Percentiles rank a stretch among this genome's conserved stretches.
Conservation (phyloP, 2,329 filamentous ascomycete species). For the Neonectria punicea region DNA sequence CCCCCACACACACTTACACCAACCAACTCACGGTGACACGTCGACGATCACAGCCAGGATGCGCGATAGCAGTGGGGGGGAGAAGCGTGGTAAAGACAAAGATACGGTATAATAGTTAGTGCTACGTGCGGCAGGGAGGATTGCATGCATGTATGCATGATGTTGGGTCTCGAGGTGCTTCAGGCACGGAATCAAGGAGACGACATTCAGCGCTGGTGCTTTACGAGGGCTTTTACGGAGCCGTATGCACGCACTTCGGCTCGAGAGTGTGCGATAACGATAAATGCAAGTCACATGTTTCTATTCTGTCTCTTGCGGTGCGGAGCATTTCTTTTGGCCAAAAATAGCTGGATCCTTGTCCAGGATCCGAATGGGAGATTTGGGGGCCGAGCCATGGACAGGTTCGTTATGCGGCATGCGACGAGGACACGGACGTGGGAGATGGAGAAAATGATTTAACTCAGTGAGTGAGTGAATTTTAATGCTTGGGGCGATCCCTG, state of each 20-base stretch:
- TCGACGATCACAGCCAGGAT: background rate
- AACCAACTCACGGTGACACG: background rate
- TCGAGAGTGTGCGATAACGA: conserved; percentile 1
- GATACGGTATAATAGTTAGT: background rate
- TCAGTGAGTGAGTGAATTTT: background rate
- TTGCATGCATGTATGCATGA: conserved; percentile 9
- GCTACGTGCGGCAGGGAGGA: background rate
- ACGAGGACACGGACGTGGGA: background rate
- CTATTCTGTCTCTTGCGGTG: background rate
- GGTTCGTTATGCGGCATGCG: background rate
- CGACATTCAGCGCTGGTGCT: background rate
- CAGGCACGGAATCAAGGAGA: background rate
- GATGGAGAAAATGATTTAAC: background rate
- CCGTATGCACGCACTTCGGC: background rate
- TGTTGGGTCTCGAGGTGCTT: background rate
- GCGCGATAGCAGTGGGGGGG: background rate
- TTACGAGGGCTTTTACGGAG: background rate
- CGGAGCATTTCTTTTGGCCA: background rate
- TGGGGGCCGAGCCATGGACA: background rate
- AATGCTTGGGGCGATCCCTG: background rate
- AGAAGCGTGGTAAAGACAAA: background rate
- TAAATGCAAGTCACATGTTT: background rate
- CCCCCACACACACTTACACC: conserved; percentile 7
- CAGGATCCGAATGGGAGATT: background rate
- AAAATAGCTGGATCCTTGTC: background rate